Percentiles rank a stretch among this genome's conserved stretches.
phyloP scores from a whole-genome alignment of 352 stramenopile species.

The Phytophthora sojae region DNA sequence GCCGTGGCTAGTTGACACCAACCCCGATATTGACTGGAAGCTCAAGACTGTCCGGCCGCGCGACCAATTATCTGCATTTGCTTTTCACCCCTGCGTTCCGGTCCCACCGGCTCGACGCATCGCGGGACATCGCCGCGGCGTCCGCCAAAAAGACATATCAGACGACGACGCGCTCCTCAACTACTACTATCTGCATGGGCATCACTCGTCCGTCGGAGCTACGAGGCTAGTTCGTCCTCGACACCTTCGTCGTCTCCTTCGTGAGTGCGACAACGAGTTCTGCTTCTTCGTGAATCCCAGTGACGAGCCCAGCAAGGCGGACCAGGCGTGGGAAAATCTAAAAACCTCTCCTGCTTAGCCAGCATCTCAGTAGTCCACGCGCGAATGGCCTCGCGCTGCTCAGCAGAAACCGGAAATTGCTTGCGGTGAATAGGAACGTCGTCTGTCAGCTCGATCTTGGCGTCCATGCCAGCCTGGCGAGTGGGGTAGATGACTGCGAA shows the following conservation, averaged over 20 bases:
- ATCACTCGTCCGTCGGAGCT: background rate
- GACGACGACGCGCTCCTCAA: background rate
- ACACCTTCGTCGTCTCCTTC: constrained; percentile 1
- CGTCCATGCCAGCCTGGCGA: background rate
- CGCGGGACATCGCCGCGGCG: background rate
- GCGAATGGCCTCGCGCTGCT: constrained; percentile 3
- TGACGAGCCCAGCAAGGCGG: constrained; percentile 2
- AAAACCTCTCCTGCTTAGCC: background rate
- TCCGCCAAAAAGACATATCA: background rate
- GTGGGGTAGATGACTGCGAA: constrained; percentile 7
- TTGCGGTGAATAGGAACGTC: constrained; percentile 7
- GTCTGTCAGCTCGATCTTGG: constrained; percentile 11
- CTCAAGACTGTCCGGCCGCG: background rate
- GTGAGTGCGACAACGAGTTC: constrained; percentile 11
- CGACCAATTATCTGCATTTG: background rate
- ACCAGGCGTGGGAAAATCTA: constrained; percentile 6
- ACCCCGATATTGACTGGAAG: constrained; percentile 6
- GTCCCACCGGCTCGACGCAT: background rate
- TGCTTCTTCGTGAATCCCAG: constrained; percentile 3
- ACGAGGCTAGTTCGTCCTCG: background rate
- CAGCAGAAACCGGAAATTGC: constrained; percentile 8
- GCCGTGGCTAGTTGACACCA: constrained; percentile 2
- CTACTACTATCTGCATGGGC: constrained; percentile 1
- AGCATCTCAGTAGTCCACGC: background rate
- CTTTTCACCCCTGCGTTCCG: background rate